A percentile compares a stretch with the other conserved stretches of the same genome.
Evolutionary conservation across 1,284 basidiomycete genomes (phyloP).

Genomic region (Uromyces viciae-fabae): DNA sequence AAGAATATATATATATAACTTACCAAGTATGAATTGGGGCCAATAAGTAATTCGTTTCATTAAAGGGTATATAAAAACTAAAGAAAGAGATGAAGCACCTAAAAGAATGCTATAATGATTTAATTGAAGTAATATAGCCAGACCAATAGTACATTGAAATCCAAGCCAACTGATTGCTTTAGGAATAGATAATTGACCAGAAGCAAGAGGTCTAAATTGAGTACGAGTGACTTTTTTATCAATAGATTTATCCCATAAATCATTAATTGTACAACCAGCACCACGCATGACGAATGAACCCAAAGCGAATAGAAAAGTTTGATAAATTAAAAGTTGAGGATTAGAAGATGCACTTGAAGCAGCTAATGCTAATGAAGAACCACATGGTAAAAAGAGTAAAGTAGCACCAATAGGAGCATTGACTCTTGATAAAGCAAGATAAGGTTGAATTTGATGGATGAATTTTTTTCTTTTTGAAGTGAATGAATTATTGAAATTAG

Average conservation of each 20-base stretch:
- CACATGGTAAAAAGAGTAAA: slow-evolving; percentile 54
- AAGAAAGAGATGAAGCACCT: slow-evolving; percentile 79
- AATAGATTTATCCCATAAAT: slow-evolving; percentile 92
- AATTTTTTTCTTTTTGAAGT: too few species aligned
- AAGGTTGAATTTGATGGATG: slow-evolving; percentile 23
- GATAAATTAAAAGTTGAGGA: slow-evolving; percentile 66
- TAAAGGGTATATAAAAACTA: slow-evolving; percentile 86
- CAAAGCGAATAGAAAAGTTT: slow-evolving; percentile 76
- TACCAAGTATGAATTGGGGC: slow-evolving; percentile 90
- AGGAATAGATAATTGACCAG: slow-evolving; percentile 70
- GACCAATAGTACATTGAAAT: slow-evolving; percentile 73
- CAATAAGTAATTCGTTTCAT: slow-evolving; percentile 98
- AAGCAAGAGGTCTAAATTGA: slow-evolving; percentile 68
- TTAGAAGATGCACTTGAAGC: slow-evolving; percentile 70
- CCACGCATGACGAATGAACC: slow-evolving; percentile 95
- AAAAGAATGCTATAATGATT: slow-evolving; percentile 93
- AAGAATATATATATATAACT: slow-evolving; percentile 48
- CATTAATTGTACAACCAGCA: slow-evolving; percentile 97
- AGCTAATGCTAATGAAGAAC: slow-evolving; percentile 94
- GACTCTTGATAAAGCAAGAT: slow-evolving; percentile 15
- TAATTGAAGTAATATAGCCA: slow-evolving; percentile 84
- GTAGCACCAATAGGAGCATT: slow-evolving; percentile 17
- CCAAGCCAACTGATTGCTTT: slow-evolving; percentile 81
- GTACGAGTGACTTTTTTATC: slow-evolving; percentile 84
- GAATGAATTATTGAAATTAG: too few species aligned